phyloP scores from a whole-genome alignment of 2,329 filamentous ascomycete species.

The Sporothrix globosa region DNA sequence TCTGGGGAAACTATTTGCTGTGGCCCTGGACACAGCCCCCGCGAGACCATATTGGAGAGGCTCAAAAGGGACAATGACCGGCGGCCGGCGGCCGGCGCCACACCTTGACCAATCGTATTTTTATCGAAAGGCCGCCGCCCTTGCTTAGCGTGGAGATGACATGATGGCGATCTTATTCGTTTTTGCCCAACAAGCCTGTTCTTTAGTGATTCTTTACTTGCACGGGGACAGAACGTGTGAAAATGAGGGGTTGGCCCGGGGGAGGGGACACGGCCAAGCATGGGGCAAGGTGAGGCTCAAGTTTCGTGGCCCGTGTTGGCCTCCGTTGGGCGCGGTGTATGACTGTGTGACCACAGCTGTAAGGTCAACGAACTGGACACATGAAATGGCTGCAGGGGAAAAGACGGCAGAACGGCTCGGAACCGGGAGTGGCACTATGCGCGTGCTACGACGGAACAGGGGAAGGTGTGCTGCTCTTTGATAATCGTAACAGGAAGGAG shows the following conservation, averaged over 20 bases:
- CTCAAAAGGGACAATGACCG: neutral
- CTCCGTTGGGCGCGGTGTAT: constrained; percentile 12
- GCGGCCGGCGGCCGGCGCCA: neutral
- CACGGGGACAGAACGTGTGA: constrained; percentile 2
- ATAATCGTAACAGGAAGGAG: neutral
- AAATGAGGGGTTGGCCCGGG: constrained; percentile 14
- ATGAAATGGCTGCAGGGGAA: neutral
- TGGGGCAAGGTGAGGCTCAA: constrained; percentile 11
- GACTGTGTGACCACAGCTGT: constrained; percentile 4
- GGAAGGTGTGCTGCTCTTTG: neutral
- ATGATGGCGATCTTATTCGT: neutral
- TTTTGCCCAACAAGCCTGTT: neutral
- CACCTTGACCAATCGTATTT: neutral
- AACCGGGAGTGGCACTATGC: no score
- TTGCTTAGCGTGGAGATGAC: constrained; percentile 1
- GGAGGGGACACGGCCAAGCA: neutral
- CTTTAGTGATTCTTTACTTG: neutral
- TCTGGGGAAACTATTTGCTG: neutral
- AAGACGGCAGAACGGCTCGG: no score
- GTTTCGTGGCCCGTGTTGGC: neutral
- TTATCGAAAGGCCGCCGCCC: neutral
- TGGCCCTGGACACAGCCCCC: neutral
- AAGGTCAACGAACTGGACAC: no score
- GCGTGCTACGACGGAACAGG: neutral
- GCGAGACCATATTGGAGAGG: neutral